Conservation (phyloP, 2,329 filamentous ascomycete species). For the Cylindrodendrum hubeiense region DNA sequence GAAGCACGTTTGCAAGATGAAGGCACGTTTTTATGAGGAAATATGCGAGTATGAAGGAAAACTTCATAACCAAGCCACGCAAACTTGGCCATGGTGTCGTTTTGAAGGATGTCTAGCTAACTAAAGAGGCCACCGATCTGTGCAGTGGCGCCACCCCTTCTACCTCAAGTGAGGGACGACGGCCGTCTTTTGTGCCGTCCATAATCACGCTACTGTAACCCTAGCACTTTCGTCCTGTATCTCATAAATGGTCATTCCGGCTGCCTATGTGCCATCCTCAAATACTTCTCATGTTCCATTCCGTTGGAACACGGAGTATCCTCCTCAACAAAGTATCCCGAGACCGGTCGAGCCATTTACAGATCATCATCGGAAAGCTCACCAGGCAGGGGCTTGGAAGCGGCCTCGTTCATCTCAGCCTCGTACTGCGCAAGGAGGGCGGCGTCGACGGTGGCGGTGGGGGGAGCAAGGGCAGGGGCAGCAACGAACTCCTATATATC, state of each 20-base stretch:
- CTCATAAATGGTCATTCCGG: conserved; percentile 55
- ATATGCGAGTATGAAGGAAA: conserved; percentile 18
- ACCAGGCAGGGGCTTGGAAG: conserved; percentile 87
- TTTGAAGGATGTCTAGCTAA: conserved; percentile 54
- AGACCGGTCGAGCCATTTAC: conserved; percentile 57
- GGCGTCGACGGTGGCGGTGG: conserved; percentile 90
- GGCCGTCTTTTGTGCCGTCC: conserved; percentile 48
- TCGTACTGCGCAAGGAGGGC: conserved; percentile 84
- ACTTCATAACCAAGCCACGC: conserved; percentile 45
- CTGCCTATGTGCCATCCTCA: conserved; percentile 48
- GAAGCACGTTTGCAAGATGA: neutral
- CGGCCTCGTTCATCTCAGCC: conserved; percentile 88
- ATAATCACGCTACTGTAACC: conserved; percentile 53
- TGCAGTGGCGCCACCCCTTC: conserved; percentile 49
- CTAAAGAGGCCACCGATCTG: conserved; percentile 45
- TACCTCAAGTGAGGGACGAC: conserved; percentile 48
- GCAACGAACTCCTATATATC: conserved; percentile 88
- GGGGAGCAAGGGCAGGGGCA: conserved; percentile 92
- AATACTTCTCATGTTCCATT: conserved; percentile 41
- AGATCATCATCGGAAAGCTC: conserved; percentile 86
- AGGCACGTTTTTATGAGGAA: neutral
- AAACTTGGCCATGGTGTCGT: conserved; percentile 44
- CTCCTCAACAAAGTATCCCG: conserved; percentile 47
- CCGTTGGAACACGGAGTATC: conserved; percentile 40
- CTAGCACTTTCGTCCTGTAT: conserved; percentile 48